Conservation (phyloP, 345 rosid genomes). For the Salix udensis region DNA sequence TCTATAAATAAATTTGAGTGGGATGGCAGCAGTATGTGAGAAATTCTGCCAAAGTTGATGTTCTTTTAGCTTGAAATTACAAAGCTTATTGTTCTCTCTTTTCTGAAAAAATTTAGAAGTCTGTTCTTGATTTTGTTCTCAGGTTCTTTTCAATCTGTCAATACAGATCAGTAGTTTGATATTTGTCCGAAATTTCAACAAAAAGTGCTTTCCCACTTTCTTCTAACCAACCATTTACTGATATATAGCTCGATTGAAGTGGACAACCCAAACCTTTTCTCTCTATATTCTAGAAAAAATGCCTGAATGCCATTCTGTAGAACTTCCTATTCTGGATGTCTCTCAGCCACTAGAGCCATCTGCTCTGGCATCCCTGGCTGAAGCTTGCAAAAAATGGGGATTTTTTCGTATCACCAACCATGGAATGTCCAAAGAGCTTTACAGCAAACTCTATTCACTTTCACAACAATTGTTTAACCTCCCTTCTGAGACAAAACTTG, state of each 20-base stretch:
- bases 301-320: conserved; percentile 22
- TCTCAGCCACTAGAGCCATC: conserved; percentile 28
- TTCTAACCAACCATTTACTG: neutral
- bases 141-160: too few species aligned
- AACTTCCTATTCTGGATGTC: conserved; percentile 35
- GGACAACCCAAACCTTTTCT: too few species aligned
- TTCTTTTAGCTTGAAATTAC: too few species aligned
- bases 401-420: conserved; percentile 41
- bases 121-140: too few species aligned
- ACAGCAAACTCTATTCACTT: conserved; percentile 16
- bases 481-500: conserved; percentile 28
- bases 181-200: too few species aligned
- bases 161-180: too few species aligned
- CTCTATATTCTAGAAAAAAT: too few species aligned
- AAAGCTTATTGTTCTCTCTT: too few species aligned
- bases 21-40: too few species aligned
- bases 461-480: conserved; percentile 30
- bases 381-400: conserved; percentile 41
- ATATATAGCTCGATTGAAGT: neutral
- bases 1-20: too few species aligned
- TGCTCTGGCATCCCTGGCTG: conserved; percentile 17
- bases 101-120: too few species aligned
- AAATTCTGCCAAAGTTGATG: too few species aligned
- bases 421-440: conserved; percentile 35
- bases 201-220: neutral